phyloP scores from a whole-genome alignment of 192 early-diverging fungal genomes.

The Diversispora epigaea region DNA sequence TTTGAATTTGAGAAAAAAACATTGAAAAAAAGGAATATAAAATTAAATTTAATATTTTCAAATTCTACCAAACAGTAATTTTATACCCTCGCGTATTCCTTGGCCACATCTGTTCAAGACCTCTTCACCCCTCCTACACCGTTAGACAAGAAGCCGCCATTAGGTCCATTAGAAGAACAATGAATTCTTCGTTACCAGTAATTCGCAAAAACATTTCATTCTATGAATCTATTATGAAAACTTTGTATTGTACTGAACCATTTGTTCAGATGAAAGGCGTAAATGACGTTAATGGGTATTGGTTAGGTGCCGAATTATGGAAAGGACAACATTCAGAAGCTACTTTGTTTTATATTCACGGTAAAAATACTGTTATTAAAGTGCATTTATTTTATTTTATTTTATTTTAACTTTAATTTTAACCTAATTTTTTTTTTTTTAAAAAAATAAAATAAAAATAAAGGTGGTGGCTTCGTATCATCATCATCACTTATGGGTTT shows the following conservation, averaged over 20 bases:
- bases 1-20: too few relatives aligned
- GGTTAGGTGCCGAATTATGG: conserved; percentile 15
- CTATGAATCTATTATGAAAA: background rate
- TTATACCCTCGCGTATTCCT: conserved; percentile 6
- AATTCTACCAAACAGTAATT: background rate
- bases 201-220: background rate
- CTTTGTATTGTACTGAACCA: background rate
- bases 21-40: too few relatives aligned
- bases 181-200: background rate
- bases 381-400: background rate
- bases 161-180: background rate
- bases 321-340: background rate
- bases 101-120: background rate
- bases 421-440: background rate
- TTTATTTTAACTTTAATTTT: background rate
- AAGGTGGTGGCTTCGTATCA: conserved; percentile 7
- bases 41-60: too few relatives aligned
- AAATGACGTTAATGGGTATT: conserved; percentile 2
- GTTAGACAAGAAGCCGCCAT: conserved; percentile 9
- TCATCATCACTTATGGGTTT: background rate
- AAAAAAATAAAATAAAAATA: too few relatives aligned
- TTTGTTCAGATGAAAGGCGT: background rate
- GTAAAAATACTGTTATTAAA: background rate
- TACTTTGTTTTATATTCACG: conserved; percentile 22
- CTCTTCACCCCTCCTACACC: background rate